Evolutionary conservation across 129 eudicot species (phyloP), one percentile per base, ranked within the genome.

Genomic region (Glebionis coronaria): DNA sequence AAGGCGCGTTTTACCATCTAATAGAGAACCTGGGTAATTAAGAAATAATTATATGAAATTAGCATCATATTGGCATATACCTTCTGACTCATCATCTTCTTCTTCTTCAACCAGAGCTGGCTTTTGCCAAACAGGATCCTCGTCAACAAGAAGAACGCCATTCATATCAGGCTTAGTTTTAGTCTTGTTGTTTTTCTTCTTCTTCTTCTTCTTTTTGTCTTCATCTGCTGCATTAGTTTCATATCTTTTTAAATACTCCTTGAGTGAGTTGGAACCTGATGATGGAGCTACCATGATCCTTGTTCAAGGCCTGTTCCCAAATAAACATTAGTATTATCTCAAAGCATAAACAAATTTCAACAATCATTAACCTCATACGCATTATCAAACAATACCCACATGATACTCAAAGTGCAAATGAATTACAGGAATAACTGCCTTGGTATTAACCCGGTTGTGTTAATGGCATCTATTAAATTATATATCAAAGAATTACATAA

Each of bases 101-200:
- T 92, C 95, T 76, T 88, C 87, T 79, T 79, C 87, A 64, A 72
- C n/a, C 16, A 74, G 61, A 53, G 88, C 78, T 0, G 84, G 90
- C 77, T 89, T 93, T 80, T 93, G 99, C 99, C 99, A 93, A 51
- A 89, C 69, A 38, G 99, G 97, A 81, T 93, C 96, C 76, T 82
- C 85, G 45, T 93, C 98, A 56, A 93, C 97, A 44, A 93, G 85
- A 12, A 84, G 67, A 44, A 93, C 92, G 23, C 97, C 95, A 8
- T 67, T 65, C 61, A 73, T 71, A 38, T 68, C 85, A 52, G 82
- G 72, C 68, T 80, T 84, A 47, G 70, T 44, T 72, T 74, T 83
- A 68, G 29, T 82, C 78, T 85, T 92, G 62, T 79, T 79, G 78
- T 83, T 82, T 67, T 80, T 82, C 56, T 77, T 84, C 74, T 75